Percentiles rank a stretch among this genome's conserved stretches.
Conservation (phyloP, 768 basidiomycete species). For the Hirschioporus abietinus region DNA sequence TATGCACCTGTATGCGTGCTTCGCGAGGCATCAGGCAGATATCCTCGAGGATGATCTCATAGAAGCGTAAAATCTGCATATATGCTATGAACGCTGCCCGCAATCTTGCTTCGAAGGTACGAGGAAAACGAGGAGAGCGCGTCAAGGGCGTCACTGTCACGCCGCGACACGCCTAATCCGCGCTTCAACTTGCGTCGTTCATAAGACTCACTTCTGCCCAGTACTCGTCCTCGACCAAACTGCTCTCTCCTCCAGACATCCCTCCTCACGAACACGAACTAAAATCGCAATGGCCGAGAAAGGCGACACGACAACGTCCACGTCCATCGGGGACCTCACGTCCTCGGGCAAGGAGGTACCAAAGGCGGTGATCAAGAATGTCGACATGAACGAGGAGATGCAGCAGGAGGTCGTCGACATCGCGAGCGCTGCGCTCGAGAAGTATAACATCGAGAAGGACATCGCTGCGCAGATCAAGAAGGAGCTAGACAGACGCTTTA, state of each 20-base stretch:
- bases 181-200: not conserved
- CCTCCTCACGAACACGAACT: not conserved
- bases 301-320: constrained; percentile 2
- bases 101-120: no score
- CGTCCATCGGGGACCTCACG: not conserved
- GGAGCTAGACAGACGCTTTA: constrained; percentile 90
- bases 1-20: not conserved
- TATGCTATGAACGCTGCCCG: not conserved
- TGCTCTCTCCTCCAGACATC: no score
- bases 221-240: not conserved
- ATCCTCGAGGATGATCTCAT: not conserved
- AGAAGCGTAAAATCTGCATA: not conserved
- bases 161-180: not conserved
- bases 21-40: not conserved
- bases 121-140: not conserved
- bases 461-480: constrained; percentile 98
- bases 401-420: constrained; percentile 92
- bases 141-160: not conserved
- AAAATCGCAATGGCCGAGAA: constrained; percentile 2
- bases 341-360: constrained; percentile 33
- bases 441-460: constrained; percentile 95
- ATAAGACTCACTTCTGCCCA: not conserved
- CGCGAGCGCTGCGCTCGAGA: constrained; percentile 78
- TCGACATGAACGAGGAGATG: constrained; percentile 96
- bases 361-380: constrained; percentile 93